These are phyloP conservation scores for Geotrichum histeridarum DNA, from an alignment of 1,139 yeast species.

Conservation along the genomic window DNA sequence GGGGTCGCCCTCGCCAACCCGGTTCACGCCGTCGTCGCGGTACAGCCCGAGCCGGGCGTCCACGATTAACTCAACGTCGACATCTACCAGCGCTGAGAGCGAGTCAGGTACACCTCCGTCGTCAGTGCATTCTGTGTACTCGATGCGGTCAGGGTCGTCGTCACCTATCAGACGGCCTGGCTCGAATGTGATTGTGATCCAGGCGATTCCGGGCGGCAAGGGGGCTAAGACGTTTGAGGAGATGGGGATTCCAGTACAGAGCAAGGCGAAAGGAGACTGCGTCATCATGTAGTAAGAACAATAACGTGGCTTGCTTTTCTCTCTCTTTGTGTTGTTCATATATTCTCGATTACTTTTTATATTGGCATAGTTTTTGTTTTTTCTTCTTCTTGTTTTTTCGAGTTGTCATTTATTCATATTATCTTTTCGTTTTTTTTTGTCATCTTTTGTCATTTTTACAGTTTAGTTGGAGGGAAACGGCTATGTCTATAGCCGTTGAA, in stretches of 20 bases:
- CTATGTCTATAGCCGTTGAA: too few species aligned
- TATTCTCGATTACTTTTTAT: too few species aligned
- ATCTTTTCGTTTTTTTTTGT: too few species aligned
- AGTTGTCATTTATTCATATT: too few species aligned
- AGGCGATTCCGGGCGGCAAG: conserved; percentile 43
- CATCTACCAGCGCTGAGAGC: conserved; percentile 10
- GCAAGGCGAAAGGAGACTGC: conserved; percentile 31
- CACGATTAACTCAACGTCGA: conserved; percentile 5
- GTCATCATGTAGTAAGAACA: conserved; percentile 27
- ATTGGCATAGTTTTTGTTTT: not conserved
- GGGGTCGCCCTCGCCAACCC: conserved; percentile 2
- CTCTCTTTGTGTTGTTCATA: not conserved
- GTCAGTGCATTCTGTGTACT: conserved; percentile 1
- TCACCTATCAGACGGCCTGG: conserved; percentile 5
- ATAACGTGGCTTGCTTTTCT: not conserved
- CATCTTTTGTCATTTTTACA: too few species aligned
- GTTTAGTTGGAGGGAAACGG: too few species aligned
- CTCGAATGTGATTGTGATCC: conserved; percentile 11
- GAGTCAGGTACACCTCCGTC: conserved; percentile 1
- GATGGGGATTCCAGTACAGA: conserved; percentile 32
- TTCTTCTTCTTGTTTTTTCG: not conserved
- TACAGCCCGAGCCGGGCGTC: conserved; percentile 2
- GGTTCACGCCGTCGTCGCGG: not conserved
- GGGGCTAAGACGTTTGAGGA: conserved; percentile 58
- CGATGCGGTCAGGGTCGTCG: conserved; percentile 10